These are phyloP conservation scores for Sanghuangporus weigelae DNA, from an alignment of 1,284 basidiomycete genomes.

Conservation along the genomic window DNA sequence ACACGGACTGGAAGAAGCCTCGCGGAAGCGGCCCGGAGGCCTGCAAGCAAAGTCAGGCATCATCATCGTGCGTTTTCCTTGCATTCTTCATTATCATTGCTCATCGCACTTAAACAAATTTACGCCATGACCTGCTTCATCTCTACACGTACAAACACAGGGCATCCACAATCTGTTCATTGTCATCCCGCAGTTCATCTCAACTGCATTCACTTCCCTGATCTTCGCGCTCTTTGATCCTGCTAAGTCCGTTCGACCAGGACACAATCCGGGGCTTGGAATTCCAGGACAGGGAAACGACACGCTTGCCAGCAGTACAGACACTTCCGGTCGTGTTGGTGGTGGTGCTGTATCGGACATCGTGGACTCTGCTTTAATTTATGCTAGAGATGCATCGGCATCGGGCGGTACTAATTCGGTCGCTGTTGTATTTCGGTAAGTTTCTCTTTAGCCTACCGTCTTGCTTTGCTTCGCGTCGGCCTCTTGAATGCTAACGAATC, in stretches of 20 bases:
- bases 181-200: slow-evolving; percentile 71
- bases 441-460: not conserved
- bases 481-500: not conserved
- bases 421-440: slow-evolving; percentile 73
- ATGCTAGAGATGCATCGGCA: slow-evolving; percentile 20
- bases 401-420: slow-evolving; percentile 53
- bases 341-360: not conserved
- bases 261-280: slow-evolving; percentile 3
- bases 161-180: slow-evolving; percentile 91
- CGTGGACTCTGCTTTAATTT: slow-evolving; percentile 18
- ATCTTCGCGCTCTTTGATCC: slow-evolving; percentile 66
- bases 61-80: slow-evolving; percentile 58
- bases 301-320: not conserved
- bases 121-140: slow-evolving; percentile 1
- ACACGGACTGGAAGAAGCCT: not conserved
- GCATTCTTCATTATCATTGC: not conserved
- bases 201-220: slow-evolving; percentile 60
- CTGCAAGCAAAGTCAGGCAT: slow-evolving; percentile 84
- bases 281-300: slow-evolving; percentile 21
- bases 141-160: slow-evolving; percentile 31
- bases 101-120: not conserved
- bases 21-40: slow-evolving; percentile 23
- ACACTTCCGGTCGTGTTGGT: not conserved
- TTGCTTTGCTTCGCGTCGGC: slow-evolving; percentile 2
- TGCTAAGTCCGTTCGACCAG: slow-evolving; percentile 39